Percentiles rank a stretch among this genome's conserved stretches.
Conservation (phyloP, 148 eudicot genomes). For the Spergularia bocconei region DNA sequence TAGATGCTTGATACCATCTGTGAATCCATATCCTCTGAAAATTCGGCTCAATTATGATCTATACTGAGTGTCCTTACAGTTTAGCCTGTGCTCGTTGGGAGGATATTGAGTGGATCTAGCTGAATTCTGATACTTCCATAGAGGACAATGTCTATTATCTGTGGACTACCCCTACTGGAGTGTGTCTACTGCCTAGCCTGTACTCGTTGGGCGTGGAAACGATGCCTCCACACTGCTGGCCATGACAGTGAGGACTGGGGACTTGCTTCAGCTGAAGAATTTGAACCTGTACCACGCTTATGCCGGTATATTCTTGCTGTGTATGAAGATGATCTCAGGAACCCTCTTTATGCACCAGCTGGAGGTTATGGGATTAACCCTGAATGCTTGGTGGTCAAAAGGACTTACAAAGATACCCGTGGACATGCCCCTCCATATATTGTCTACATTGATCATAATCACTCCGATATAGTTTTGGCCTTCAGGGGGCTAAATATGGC, state of each 20-base stretch:
- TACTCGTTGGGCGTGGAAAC: conserved; percentile 92
- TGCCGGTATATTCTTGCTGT: conserved; percentile 80
- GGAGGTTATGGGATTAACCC: conserved; percentile 79
- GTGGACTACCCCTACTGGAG: conserved; percentile 80
- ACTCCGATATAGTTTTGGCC: conserved; percentile 80
- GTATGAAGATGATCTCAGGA: conserved; percentile 74
- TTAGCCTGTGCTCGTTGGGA: no score
- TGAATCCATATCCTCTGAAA: neutral
- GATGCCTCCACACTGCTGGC: conserved; percentile 73
- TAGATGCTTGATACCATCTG: neutral
- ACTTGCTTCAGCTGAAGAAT: conserved; percentile 73
- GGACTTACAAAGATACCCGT: conserved; percentile 56
- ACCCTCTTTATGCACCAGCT: conserved; percentile 76
- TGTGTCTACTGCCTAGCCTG: conserved; percentile 91
- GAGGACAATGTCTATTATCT: conserved; percentile 62
- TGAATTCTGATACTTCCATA: conserved; percentile 20
- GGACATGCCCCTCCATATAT: conserved; percentile 77
- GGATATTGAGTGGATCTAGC: neutral
- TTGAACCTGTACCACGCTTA: conserved; percentile 83
- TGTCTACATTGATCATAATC: conserved; percentile 73
- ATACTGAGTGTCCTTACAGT: no score
- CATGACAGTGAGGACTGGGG: conserved; percentile 96
- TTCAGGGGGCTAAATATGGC: conserved; percentile 84
- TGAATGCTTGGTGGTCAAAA: conserved; percentile 46
- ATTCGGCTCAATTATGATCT: neutral